Percentiles rank a stretch among this genome's conserved stretches.
These are phyloP conservation scores for Tagetes erecta DNA, from an alignment of 129 eudicot species.

Conservation along the genomic window DNA sequence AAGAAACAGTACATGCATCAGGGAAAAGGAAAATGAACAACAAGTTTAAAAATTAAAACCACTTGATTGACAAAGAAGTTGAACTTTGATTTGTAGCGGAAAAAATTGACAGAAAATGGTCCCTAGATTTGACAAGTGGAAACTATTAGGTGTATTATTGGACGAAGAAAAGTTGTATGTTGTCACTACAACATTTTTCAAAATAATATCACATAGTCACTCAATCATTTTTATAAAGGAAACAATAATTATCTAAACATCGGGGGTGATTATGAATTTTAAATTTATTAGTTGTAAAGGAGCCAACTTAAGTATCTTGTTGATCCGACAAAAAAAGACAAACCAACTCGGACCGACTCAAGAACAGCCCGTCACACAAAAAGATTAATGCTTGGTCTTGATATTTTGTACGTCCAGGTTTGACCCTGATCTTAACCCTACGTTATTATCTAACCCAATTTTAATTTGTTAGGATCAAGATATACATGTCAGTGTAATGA, in stretches of 20 bases:
- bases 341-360: too few relatives aligned
- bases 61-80: background rate
- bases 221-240: background rate
- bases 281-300: conserved; percentile 6
- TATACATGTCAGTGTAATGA: too few relatives aligned
- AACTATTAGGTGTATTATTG: conserved; percentile 21
- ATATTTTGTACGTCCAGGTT: too few relatives aligned
- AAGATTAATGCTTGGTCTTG: too few relatives aligned
- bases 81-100: background rate
- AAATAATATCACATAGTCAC: background rate
- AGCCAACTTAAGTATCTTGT: background rate
- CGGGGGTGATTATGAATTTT: background rate
- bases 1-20: too few relatives aligned
- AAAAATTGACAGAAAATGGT: background rate
- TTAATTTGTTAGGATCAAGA: too few relatives aligned
- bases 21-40: too few relatives aligned
- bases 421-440: too few relatives aligned
- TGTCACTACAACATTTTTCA: background rate
- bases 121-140: conserved; percentile 26
- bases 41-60: too few relatives aligned
- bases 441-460: too few relatives aligned
- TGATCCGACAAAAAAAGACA: too few relatives aligned
- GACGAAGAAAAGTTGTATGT: conserved; percentile 2
- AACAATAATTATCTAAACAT: background rate
- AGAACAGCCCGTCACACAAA: too few relatives aligned